phyloP scores from a whole-genome alignment of 768 basidiomycete species.

The Nidularia pulvinata region DNA sequence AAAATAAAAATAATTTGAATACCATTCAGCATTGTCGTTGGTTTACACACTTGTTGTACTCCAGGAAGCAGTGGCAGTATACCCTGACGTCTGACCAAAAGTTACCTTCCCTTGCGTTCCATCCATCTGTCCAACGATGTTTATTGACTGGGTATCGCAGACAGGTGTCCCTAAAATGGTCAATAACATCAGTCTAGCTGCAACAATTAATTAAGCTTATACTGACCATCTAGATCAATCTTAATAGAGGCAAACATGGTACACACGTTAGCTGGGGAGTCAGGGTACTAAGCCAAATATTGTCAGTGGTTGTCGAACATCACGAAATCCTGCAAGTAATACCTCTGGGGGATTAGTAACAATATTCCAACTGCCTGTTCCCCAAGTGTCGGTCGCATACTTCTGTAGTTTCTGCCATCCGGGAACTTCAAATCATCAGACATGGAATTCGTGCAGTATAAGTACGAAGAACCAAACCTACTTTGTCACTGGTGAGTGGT shows the following conservation, averaged over 20 bases:
- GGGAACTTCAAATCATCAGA: constrained; percentile 4
- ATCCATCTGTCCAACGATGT: not conserved
- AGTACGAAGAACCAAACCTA: not conserved
- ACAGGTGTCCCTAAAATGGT: not conserved
- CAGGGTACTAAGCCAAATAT: not conserved
- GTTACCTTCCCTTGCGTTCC: not conserved
- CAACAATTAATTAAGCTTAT: not conserved
- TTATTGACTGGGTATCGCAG: not conserved
- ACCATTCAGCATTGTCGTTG: no score
- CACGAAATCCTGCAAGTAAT: no score
- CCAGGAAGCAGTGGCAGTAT: not conserved
- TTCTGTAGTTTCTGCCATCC: constrained; percentile 4
- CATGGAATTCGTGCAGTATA: not conserved
- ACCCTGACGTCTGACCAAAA: not conserved
- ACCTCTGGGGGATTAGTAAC: constrained; percentile 9
- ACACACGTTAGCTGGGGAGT: not conserved
- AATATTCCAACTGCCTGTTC: constrained; percentile 6
- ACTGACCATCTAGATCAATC: not conserved
- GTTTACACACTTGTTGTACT: not conserved
- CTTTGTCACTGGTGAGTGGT: not conserved
- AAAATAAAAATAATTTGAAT: no score
- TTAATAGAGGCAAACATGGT: not conserved
- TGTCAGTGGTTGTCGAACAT: not conserved
- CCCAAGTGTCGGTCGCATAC: constrained; percentile 9
- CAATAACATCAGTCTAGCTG: not conserved